Base-by-base conservation (phyloP, 441 rosid genomes). In the Populus hybrid region DNA sequence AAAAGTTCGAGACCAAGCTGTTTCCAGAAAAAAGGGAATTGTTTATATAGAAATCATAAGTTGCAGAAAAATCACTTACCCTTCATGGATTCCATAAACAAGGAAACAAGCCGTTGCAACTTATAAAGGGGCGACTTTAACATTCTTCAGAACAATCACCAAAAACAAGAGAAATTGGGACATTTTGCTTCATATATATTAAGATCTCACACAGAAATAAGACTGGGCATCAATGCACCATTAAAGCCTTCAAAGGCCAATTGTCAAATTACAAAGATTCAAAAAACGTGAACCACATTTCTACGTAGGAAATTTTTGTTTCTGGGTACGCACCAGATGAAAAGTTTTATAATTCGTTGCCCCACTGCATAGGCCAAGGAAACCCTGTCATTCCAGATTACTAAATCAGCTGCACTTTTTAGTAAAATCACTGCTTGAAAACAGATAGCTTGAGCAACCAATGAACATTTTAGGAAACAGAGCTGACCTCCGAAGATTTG, bases 401-500 rank as follows among this genome's bases (percentile, higher is more conserved):
- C 57, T 50, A 50, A 50, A 50, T 50, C 57, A 50, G 57, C 57
- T 5, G 57, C 18, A 14, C 57, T 50, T 50, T 50, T 5, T 50
- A 16, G 57, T 46, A 46, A 46, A 46, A 46, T 46, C 57, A 46
- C 42, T 9, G 42, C 42, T 38, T 38, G 42, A 38, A 38, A 63
- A 11, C 34, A 76, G 30, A 66, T 30, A 10, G 10, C 18, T 16
- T 26, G 67, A 64, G 69, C 67, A 61, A 21, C 28, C 50, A 50
- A 28, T 6, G n/a, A 34, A 63, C 23, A 34, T 34, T n/a, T 72
- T 7, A 16, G 28, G 20, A 42, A 59, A 59, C n/a, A 40, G 70
- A 54, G 68, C 77, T 66, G 68, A 70, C 71, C 78, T 79, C 78
- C 70, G 69, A 66, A 38, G 57, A n/a, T 70, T n/a, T 50, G 67